phyloP scores from a whole-genome alignment of 257 asterid genomes.

The Nicotiana benthamiana region DNA sequence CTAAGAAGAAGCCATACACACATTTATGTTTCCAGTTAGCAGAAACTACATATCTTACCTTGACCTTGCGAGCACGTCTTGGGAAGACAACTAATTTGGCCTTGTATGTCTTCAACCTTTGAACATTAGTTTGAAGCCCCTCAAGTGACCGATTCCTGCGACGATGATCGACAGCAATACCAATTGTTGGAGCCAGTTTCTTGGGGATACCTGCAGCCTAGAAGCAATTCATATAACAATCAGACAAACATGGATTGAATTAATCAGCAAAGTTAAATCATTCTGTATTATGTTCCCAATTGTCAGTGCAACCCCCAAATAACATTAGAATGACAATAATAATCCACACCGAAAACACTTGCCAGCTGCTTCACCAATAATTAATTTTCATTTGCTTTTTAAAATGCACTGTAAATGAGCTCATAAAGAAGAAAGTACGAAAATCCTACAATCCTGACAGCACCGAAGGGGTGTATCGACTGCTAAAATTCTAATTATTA shows the following conservation, averaged over 20 bases:
- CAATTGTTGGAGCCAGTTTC: slow-evolving; percentile 72
- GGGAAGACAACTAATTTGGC: no score
- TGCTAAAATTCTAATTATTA: no score
- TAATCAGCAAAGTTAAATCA: background rate
- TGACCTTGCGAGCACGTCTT: no score
- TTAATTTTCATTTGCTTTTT: background rate
- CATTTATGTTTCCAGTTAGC: background rate
- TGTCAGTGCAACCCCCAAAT: background rate
- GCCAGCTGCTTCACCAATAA: background rate
- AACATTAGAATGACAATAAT: background rate
- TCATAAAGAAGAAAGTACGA: no score
- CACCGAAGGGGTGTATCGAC: no score
- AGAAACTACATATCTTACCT: slow-evolving; percentile 8
- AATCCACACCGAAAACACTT: background rate
- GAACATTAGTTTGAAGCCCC: slow-evolving; percentile 63
- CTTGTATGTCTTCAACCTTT: slow-evolving; percentile 2
- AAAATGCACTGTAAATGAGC: background rate
- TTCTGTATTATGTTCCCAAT: background rate
- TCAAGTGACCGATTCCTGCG: slow-evolving; percentile 64
- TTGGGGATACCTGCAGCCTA: slow-evolving; percentile 71
- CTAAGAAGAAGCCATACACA: background rate
- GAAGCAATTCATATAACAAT: background rate
- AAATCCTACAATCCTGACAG: background rate
- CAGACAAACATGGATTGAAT: background rate
- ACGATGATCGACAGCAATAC: slow-evolving; percentile 65